Conservation (phyloP, 257 asterid species). For the Salvia hispanica region DNA sequence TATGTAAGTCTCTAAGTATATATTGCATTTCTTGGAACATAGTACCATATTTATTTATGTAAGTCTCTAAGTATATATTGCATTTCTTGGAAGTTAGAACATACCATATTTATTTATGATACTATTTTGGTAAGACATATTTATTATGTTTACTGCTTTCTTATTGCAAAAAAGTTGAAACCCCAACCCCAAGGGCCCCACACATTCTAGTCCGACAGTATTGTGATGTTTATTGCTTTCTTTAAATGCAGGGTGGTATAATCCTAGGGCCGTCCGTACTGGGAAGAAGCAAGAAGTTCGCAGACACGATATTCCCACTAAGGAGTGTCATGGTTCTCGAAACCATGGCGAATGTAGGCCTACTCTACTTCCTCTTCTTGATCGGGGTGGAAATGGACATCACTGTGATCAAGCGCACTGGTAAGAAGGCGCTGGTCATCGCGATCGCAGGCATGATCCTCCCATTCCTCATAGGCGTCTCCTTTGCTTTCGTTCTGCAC, state of each 20-base stretch:
- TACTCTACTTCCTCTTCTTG: slow-evolving; percentile 81
- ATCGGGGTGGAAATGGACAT: slow-evolving; percentile 99
- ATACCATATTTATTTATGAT: too few relatives aligned
- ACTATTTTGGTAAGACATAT: too few relatives aligned
- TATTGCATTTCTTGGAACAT: too few relatives aligned
- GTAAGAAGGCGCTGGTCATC: slow-evolving; percentile 60
- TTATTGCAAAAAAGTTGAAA: too few relatives aligned
- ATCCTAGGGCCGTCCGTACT: slow-evolving; percentile 87
- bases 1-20: slow-evolving; percentile 44
- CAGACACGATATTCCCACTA: slow-evolving; percentile 64
- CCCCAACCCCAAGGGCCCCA: too few relatives aligned
- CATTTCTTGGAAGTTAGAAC: too few relatives aligned
- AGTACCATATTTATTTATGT: too few relatives aligned
- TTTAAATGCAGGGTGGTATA: slow-evolving; percentile 69
- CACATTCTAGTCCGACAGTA: too few relatives aligned
- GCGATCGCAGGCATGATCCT: slow-evolving; percentile 77
- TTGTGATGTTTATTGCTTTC: too few relatives aligned
- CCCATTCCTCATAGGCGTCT: slow-evolving; percentile 72
- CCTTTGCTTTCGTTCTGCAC: slow-evolving; percentile 64
- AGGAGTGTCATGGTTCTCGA: slow-evolving; percentile 96
- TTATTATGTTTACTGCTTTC: too few relatives aligned
- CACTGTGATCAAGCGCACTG: slow-evolving; percentile 66
- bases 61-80: slow-evolving; percentile 25
- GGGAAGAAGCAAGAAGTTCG: slow-evolving; percentile 59
- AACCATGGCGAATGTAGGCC: slow-evolving; percentile 96